These are phyloP conservation scores for Cryptococcus jaspeensis DNA, from an alignment of 1,284 basidiomycete species.

Conservation along the genomic window DNA sequence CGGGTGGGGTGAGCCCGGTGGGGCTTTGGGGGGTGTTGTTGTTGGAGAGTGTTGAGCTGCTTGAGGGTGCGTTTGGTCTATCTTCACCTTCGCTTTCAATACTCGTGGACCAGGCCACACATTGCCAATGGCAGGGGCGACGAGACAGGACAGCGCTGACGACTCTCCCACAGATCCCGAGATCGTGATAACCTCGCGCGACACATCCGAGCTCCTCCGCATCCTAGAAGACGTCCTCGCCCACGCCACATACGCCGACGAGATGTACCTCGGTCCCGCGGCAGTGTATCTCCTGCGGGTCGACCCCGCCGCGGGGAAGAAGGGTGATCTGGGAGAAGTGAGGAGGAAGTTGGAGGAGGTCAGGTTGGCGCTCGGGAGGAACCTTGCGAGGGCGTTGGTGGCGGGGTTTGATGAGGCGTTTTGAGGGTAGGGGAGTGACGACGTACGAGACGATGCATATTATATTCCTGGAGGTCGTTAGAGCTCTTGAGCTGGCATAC, in stretches of 20 bases:
- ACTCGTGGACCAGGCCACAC: no score
- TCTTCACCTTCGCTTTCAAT: not conserved
- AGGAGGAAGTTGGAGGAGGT: slow-evolving; percentile 52
- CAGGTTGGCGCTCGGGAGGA: slow-evolving; percentile 50
- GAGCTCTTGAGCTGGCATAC: slow-evolving; percentile 2
- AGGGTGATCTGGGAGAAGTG: not conserved
- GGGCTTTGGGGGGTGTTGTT: slow-evolving; percentile 52
- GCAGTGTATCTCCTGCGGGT: slow-evolving; percentile 20
- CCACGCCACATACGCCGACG: slow-evolving; percentile 38
- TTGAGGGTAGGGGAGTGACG: no score
- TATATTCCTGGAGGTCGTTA: slow-evolving; percentile 2
- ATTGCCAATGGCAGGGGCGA: no score
- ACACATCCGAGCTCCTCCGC: slow-evolving; percentile 53
- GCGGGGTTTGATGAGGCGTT: slow-evolving; percentile 27
- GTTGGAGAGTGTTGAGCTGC: slow-evolving; percentile 49
- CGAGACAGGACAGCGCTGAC: not conserved
- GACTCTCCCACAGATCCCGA: slow-evolving; percentile 41
- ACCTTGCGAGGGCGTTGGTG: slow-evolving; percentile 44
- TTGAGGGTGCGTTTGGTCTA: slow-evolving; percentile 46
- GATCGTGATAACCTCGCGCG: slow-evolving; percentile 45
- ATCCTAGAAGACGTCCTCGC: slow-evolving; percentile 51
- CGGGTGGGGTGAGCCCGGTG: slow-evolving; percentile 49
- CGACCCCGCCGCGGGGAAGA: not conserved
- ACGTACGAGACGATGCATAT: no score
- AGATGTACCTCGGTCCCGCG: slow-evolving; percentile 41